Evolutionary conservation across 129 eudicot genomes (phyloP), one percentile per base, ranked within the genome.

Genomic region (Calendula officinalis): DNA sequence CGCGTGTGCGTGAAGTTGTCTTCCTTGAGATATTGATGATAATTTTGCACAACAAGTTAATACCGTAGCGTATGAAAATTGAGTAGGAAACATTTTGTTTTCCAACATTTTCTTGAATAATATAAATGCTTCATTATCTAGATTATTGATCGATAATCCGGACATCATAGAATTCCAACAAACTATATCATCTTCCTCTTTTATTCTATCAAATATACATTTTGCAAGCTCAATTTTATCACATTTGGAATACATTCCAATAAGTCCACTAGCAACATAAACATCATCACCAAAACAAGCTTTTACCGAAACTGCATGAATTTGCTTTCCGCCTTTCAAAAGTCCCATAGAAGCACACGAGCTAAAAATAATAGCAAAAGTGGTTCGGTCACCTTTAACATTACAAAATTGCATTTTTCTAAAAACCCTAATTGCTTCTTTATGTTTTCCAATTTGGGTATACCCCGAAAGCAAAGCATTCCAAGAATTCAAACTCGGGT

Each of bases 91-190:
- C 80, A 84, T 67, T 35, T 83, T 79, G 17, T 60, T 77, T 68
- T 63, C 76, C n/a, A 88, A 64, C 95, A 87, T 82, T 46, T 60
- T 66, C 60, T 80, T 75, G 62, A 77, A 91, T 34, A 87, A 75
- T 35, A 58, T 32, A 49, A 90, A 90, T 45, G 95, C 83, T 80
- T 90, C 85, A 16, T 47, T 50, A 45, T 86, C 88, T 34, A 74
- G 67, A 46, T 82, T 79, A 81, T 79, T 86, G 39, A 64, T 45
- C 16, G 97, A 69, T 39, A 86, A 84, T 50, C 96, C 97, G 35
- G 90, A 78, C 38, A 91, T 68, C 77, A 91, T 70, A 9, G 97
- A 75, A 74, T 91, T 87, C 89, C 90, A 84, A 75, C 90, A 91
- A 41, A 82, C 95, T 41, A 80, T 60, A 70, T 91, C 96, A 62